phyloP scores from a whole-genome alignment of 1,139 yeast genomes.

The Yamadazyma songkhlaensis region DNA sequence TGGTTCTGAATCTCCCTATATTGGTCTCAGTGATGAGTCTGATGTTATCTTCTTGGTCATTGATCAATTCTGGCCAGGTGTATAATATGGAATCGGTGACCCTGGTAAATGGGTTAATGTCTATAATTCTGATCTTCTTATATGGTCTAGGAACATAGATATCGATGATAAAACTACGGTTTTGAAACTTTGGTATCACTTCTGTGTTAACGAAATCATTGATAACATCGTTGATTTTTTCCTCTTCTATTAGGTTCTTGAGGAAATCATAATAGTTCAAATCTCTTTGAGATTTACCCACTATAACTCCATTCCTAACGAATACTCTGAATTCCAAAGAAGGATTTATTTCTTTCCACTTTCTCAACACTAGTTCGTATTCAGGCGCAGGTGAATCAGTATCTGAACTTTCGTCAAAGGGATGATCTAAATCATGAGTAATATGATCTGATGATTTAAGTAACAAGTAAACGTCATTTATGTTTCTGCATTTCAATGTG shows the following conservation, averaged over 20 bases:
- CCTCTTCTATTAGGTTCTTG: constrained; percentile 44
- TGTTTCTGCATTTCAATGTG: constrained; percentile 64
- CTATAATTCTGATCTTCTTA: constrained; percentile 63
- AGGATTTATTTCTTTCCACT: constrained; percentile 82
- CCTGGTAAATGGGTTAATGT: constrained; percentile 80
- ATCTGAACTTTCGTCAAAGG: constrained; percentile 46
- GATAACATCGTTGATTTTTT: constrained; percentile 33
- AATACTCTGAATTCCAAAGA: constrained; percentile 89
- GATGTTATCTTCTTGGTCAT: constrained; percentile 35
- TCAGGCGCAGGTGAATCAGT: constrained; percentile 16
- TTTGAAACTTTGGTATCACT: constrained; percentile 50
- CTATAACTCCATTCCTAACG: constrained; percentile 55
- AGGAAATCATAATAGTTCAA: constrained; percentile 76
- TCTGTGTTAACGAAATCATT: constrained; percentile 50
- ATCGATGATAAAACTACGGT: constrained; percentile 66
- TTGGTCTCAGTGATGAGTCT: constrained; percentile 68
- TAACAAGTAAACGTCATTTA: constrained; percentile 73
- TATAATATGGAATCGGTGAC: constrained; percentile 74
- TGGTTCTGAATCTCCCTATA: constrained; percentile 69
- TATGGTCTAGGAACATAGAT: constrained; percentile 79
- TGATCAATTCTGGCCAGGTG: constrained; percentile 76
- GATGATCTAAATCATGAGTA: constrained; percentile 75
- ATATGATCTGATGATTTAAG: constrained; percentile 86
- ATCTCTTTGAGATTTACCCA: constrained; percentile 85
- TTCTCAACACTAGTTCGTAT: constrained; percentile 69